Conservation (phyloP, 2,329 filamentous ascomycete species). For the Sporothrix variecibatus region DNA sequence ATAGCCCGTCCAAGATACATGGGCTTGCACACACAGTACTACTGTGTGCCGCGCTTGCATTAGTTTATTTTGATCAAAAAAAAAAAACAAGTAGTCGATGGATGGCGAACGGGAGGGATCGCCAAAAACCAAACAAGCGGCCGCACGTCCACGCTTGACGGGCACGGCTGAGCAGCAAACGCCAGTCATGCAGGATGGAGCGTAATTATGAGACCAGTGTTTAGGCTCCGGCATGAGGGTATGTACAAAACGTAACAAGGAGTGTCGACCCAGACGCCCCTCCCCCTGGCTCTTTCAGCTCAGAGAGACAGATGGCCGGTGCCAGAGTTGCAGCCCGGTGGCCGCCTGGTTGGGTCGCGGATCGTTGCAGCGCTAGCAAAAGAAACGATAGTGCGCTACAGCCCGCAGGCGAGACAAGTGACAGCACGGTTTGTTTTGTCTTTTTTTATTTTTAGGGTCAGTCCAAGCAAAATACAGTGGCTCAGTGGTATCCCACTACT, state of each 20-base stretch:
- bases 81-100: neutral
- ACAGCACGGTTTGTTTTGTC: neutral
- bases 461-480: neutral
- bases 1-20: neutral
- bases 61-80: neutral
- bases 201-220: neutral
- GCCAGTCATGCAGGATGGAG: neutral
- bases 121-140: neutral
- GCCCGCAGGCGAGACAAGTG: neutral
- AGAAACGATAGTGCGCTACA: constrained; percentile 19
- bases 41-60: constrained; percentile 16
- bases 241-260: neutral
- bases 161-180: constrained; percentile 7
- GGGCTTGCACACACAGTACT: neutral
- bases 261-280: neutral
- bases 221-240: neutral
- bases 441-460: neutral
- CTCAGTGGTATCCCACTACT: neutral
- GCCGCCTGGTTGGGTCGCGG: constrained; percentile 1
- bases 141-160: neutral
- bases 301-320: neutral
- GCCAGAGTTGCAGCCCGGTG: constrained; percentile 17
- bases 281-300: neutral
- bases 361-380: constrained; percentile 22
- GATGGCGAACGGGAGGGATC: neutral